phyloP scores from a whole-genome alignment of 2,329 filamentous ascomycete genomes.

The Sporothrix globosa region DNA sequence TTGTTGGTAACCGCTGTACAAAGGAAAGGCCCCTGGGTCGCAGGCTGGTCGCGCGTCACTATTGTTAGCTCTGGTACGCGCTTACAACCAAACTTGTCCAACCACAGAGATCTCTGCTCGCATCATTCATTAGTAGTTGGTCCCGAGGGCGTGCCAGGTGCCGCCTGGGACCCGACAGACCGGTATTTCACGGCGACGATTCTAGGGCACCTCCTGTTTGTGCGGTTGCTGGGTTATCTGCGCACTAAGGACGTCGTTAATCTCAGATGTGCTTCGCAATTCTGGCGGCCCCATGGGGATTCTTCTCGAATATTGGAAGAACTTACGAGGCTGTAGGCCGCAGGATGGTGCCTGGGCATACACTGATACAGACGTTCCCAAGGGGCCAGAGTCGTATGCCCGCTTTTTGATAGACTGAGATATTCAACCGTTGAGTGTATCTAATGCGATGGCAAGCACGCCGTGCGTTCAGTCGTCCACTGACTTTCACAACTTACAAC shows the following conservation, averaged over 20 bases:
- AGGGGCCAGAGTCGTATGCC: slow-evolving; percentile 56
- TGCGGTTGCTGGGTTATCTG: slow-evolving; percentile 19
- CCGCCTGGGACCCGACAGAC: slow-evolving; percentile 28
- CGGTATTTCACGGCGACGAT: slow-evolving; percentile 31
- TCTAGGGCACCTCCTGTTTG: slow-evolving; percentile 28
- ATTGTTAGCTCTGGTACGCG: slow-evolving; percentile 41
- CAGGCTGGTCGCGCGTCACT: slow-evolving; percentile 38
- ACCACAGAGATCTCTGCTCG: slow-evolving; percentile 23
- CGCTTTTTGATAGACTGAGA: slow-evolving; percentile 46
- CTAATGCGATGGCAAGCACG: background rate
- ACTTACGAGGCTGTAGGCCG: slow-evolving; percentile 41
- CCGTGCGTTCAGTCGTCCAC: too few relatives aligned
- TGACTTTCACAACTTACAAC: slow-evolving; percentile 4
- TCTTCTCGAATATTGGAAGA: slow-evolving; percentile 37
- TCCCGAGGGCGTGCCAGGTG: background rate
- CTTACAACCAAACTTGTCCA: slow-evolving; percentile 34
- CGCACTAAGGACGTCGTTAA: slow-evolving; percentile 31
- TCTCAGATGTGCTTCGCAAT: slow-evolving; percentile 44
- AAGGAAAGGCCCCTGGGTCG: slow-evolving; percentile 37
- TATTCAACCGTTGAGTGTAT: slow-evolving; percentile 25
- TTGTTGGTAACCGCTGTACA: slow-evolving; percentile 46
- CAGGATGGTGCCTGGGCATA: slow-evolving; percentile 50
- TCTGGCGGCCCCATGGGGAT: slow-evolving; percentile 35
- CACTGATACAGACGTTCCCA: slow-evolving; percentile 50
- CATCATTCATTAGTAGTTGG: slow-evolving; percentile 17